phyloP scores from a whole-genome alignment of 495 filamentous ascomycete genomes.

The Pseudoneurospora amorphoporcata region DNA sequence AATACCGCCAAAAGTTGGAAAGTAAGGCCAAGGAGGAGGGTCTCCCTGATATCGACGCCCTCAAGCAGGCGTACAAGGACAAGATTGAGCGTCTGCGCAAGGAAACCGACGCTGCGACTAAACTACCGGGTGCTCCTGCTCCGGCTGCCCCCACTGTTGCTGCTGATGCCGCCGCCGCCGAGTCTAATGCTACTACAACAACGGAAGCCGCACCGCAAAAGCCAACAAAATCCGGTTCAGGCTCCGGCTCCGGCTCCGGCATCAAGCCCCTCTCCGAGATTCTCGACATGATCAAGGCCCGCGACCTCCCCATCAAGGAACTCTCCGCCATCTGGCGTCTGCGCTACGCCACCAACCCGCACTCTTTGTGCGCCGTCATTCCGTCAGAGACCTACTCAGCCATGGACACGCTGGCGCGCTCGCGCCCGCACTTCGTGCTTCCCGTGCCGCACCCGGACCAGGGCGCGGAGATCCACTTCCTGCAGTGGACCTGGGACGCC shows the following conservation, averaged over 20 bases:
- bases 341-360: slow-evolving; percentile 59
- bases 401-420: slow-evolving; percentile 56
- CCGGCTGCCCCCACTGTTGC: slow-evolving; percentile 32
- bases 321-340: slow-evolving; percentile 85
- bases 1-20: slow-evolving; percentile 78
- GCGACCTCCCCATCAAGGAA: slow-evolving; percentile 63
- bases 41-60: slow-evolving; percentile 56
- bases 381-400: slow-evolving; percentile 57
- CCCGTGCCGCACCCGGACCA: slow-evolving; percentile 63
- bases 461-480: slow-evolving; percentile 75
- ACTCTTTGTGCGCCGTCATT: slow-evolving; percentile 73
- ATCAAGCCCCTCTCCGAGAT: slow-evolving; percentile 74
- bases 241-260: slow-evolving; percentile 17
- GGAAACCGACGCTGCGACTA: slow-evolving; percentile 30
- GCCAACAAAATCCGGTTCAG: slow-evolving; percentile 3
- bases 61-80: slow-evolving; percentile 74
- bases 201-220: slow-evolving; percentile 4
- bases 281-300: slow-evolving; percentile 71
- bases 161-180: background rate
- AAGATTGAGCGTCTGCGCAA: slow-evolving; percentile 60
- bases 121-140: slow-evolving; percentile 21
- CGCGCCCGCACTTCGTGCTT: slow-evolving; percentile 80
- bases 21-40: slow-evolving; percentile 76
- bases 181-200: background rate
- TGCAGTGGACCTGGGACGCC: slow-evolving; percentile 62